Evolutionary conservation across 2,329 filamentous ascomycete genomes (phyloP), one percentile per base, ranked within the genome.

Genomic region (Fusarium begoniae): DNA sequence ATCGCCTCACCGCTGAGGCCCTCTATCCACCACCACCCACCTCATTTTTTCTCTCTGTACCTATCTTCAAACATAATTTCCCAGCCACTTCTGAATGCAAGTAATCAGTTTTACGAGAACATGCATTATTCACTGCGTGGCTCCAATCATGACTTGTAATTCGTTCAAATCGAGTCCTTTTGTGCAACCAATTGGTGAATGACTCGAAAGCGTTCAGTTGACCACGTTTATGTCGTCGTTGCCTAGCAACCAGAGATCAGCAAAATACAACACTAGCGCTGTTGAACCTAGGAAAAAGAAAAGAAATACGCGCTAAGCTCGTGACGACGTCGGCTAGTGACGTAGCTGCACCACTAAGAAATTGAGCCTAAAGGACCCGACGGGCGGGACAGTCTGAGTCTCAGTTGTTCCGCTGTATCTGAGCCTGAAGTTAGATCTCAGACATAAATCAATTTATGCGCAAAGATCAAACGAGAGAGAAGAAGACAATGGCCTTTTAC

Each of bases 251-350:
- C 37, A 35, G 22, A 35, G 51, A 63, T 69, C 66, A 41, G 56
- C 64, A 24, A 48, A 37, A 47, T 26, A 55, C 24, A 44, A 41
- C 57, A 54, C 24, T 24, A 44, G 30, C 57, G 50, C 15, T 55
- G 32, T 8, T 26, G 53, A 50, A 37, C 44, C 45, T 43, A 50
- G n/a, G 24, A 51, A 55, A 66, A 58, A 51, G 48, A 53, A 43
- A 53, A 41, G 55, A 35, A 57, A 56, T n/a, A 47, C 63, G 53
- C 66, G 70, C 75, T 71, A 75, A 73, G 41, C 68, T 61, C 41
- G 53, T 66, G 58, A 63, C 75, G 57, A 64, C 60, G 59, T 64
- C 69, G 73, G 76, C 77, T 72, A 76, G 77, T 79, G 77, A 79
- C 77, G 77, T 79, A 79, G 75, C 69, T 57, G 44, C 44, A 43